Base-by-base conservation (phyloP, 495 filamentous ascomycete species). In the Penicillium argentinense region DNA sequence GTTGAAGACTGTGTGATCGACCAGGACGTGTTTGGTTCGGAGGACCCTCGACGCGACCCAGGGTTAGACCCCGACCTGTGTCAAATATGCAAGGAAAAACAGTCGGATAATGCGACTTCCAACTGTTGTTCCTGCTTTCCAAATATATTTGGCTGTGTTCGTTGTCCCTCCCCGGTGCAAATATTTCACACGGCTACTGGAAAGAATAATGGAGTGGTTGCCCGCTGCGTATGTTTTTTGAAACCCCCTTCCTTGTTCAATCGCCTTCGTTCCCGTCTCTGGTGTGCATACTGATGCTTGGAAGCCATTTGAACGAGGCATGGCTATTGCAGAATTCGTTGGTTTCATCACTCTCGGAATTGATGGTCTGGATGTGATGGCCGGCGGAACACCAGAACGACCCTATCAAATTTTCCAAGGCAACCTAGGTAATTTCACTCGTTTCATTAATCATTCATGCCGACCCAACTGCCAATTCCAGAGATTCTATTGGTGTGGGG, bases 371-470 rank as follows among this genome's bases (percentile, higher is more conserved):
- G 68, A 73, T 42, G 64, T 70, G 22, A 73, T 72, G 68, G 41
- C 63, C 4, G 25, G 25, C 25, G 25, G 25, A 26, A 26, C 25
- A 26, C 25, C 25, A 26, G 25, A 26, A 26, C 25, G 59, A 61
- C 23, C 45, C 2, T 60, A 60, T 30, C 57, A 60, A 39, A 60
- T 56, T 24, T 60, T 47, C 47, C 53, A 60, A 54, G 69, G 66
- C 1, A 32, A 47, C 17, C 53, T 60, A 45, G 69, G 71, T 8
- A 73, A 75, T 48, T 68, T 69, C 42, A 75, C 69, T 9, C 59
- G 69, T 5, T 73, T 75, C 37, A 59, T 71, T 38, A 71, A 71
- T 37, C 70, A 73, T 41, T 66, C 57, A n/a, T 72, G 67, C 44
- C 45, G 56, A 6, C 65, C 66, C 12, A 73, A 69, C 25, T 55